Evolutionary conservation across 805 yeast species (phyloP).

Genomic region (Barnettozyma sp.): DNA sequence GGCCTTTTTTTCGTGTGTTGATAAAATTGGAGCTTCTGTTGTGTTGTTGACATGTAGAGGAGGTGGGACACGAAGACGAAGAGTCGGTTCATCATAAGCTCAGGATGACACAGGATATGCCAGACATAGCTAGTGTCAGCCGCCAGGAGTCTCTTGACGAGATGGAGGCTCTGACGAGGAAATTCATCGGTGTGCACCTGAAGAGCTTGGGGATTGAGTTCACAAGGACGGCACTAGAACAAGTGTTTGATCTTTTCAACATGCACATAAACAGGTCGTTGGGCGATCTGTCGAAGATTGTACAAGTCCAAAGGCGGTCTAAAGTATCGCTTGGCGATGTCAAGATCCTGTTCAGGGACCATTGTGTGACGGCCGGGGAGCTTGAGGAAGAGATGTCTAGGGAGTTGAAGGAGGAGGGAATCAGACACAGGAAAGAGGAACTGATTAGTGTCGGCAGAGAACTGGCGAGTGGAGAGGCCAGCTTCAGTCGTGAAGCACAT

Average conservation of each 20-base stretch:
- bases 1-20: too few species aligned
- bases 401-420: conserved; percentile 37
- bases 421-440: conserved; percentile 14
- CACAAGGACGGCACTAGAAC: conserved; percentile 31
- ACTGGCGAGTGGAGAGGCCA: conserved; percentile 1
- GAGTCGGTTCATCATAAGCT: too few species aligned
- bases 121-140: neutral
- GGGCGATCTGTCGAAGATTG: conserved; percentile 38
- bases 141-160: conserved; percentile 15
- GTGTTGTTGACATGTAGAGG: too few species aligned
- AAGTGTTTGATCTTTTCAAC: conserved; percentile 30
- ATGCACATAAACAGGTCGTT: conserved; percentile 34
- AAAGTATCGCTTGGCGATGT: conserved; percentile 49
- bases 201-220: conserved; percentile 27
- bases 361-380: conserved; percentile 34
- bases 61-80: too few species aligned
- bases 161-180: conserved; percentile 27
- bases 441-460: conserved; percentile 7
- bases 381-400: too few species aligned
- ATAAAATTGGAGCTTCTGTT: too few species aligned
- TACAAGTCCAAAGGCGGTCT: conserved; percentile 55
- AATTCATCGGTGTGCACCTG: conserved; percentile 33
- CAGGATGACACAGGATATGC: conserved; percentile 1
- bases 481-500: conserved; percentile 6
- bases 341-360: conserved; percentile 36